phyloP scores from a whole-genome alignment of 2,329 filamentous ascomycete species.

The Ophiostoma pallidulum region DNA sequence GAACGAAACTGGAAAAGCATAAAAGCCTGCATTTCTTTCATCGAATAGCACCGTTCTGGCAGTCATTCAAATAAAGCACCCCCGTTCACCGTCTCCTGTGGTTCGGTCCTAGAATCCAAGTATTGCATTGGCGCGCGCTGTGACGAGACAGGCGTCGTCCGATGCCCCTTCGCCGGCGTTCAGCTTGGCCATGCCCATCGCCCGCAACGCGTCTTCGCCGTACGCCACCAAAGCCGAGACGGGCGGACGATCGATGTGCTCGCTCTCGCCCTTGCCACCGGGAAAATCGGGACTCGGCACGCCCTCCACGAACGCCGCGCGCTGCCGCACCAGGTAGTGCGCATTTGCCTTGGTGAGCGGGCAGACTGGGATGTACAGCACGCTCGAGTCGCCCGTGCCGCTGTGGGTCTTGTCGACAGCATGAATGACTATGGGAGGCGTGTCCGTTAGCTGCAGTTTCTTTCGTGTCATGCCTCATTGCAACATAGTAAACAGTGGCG shows the following conservation, averaged over 20 bases:
- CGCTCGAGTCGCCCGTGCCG: conserved; percentile 66
- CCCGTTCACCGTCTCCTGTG: too few species aligned
- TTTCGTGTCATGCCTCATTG: background rate
- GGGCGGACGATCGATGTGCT: conserved; percentile 39
- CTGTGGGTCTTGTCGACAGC: conserved; percentile 71
- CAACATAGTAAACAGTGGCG: too few species aligned
- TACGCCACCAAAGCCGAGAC: conserved; percentile 26
- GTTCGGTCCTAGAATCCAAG: conserved; percentile 38
- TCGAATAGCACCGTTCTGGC: too few species aligned
- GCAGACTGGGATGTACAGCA: conserved; percentile 82
- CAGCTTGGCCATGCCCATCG: conserved; percentile 38
- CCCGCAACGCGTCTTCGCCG: conserved; percentile 27
- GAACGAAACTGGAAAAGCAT: too few species aligned
- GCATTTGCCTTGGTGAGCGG: conserved; percentile 70
- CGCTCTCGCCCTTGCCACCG: conserved; percentile 57
- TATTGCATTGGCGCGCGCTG: conserved; percentile 34
- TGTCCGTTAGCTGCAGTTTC: background rate
- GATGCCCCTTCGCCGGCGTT: conserved; percentile 18
- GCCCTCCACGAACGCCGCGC: conserved; percentile 59
- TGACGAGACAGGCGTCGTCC: conserved; percentile 27
- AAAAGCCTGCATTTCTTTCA: too few species aligned
- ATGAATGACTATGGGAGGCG: conserved; percentile 56
- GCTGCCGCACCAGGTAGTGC: conserved; percentile 59
- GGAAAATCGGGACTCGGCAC: conserved; percentile 62
- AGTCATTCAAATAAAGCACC: too few species aligned